A percentile compares a stretch with the other conserved stretches of the same genome.
Conservation (phyloP, 805 yeast genomes). For the Candida ulmi region DNA sequence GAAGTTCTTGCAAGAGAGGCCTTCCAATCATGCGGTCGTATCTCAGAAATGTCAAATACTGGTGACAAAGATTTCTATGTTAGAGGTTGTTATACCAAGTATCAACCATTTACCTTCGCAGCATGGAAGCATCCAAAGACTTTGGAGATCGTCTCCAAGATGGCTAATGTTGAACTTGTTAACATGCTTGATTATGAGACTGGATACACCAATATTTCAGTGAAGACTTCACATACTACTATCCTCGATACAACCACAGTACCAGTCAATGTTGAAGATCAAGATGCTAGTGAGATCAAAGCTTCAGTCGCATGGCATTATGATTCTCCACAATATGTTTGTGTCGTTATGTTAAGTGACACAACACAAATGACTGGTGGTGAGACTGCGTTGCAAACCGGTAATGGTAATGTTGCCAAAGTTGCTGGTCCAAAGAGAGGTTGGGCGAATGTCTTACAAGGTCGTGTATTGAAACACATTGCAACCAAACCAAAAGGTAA, state of each 20-base stretch:
- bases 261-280: conserved; percentile 3
- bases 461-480: conserved; percentile 39
- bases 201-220: conserved; percentile 43
- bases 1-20: conserved; percentile 44
- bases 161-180: conserved; percentile 37
- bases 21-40: conserved; percentile 39
- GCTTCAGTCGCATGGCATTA: conserved; percentile 60
- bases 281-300: conserved; percentile 28
- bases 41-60: conserved; percentile 36
- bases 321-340: conserved; percentile 58
- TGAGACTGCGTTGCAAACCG: conserved; percentile 44
- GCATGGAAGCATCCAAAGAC: conserved; percentile 61
- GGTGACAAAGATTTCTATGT: conserved; percentile 42
- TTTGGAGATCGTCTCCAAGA: conserved; percentile 43
- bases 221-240: conserved; percentile 25
- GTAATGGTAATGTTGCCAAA: conserved; percentile 17
- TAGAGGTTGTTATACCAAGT: conserved; percentile 43
- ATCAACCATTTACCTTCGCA: conserved; percentile 44
- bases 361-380: conserved; percentile 57
- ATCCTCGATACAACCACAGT: not conserved
- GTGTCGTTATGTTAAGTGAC: conserved; percentile 60
- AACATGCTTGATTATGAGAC: conserved; percentile 42
- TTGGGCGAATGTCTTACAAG: conserved; percentile 42
- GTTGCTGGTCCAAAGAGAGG: conserved; percentile 40
- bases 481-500: conserved; percentile 38